Evolutionary conservation across 345 rosid species (phyloP).

Genomic region (Carallia brachiata): DNA sequence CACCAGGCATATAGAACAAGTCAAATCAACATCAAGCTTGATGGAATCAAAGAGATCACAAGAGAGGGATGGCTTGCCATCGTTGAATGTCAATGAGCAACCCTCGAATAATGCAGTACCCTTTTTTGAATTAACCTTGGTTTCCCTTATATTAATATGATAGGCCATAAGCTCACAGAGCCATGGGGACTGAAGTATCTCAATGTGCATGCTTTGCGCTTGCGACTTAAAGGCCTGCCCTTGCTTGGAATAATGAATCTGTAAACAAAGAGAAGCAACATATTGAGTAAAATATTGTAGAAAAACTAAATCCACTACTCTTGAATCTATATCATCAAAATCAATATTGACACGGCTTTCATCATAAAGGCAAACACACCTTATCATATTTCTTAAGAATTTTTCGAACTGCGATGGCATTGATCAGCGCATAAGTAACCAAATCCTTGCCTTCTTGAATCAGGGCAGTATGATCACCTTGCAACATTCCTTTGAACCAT

Average conservation of each 20-base stretch:
- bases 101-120: constrained; percentile 59
- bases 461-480: constrained; percentile 49
- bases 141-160: constrained; percentile 74
- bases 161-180: constrained; percentile 90
- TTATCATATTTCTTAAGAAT: constrained; percentile 95
- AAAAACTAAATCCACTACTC: no score
- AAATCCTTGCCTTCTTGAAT: constrained; percentile 82
- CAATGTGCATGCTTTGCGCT: constrained; percentile 77
- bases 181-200: constrained; percentile 96
- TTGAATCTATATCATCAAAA: neutral
- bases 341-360: neutral
- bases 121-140: constrained; percentile 39
- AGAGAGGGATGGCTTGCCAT: constrained; percentile 73
- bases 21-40: constrained; percentile 77
- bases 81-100: constrained; percentile 53
- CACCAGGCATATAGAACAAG: constrained; percentile 96
- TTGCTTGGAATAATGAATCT: constrained; percentile 90
- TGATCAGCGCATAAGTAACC: constrained; percentile 81
- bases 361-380: constrained; percentile 30
- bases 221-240: constrained; percentile 90
- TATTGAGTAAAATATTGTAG: neutral
- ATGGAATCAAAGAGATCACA: constrained; percentile 74
- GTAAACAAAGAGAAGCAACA: constrained; percentile 10
- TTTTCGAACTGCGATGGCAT: constrained; percentile 79
- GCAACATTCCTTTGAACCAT: constrained; percentile 66